Conservation (phyloP, 805 yeast genomes). For the Candida adriatica region DNA sequence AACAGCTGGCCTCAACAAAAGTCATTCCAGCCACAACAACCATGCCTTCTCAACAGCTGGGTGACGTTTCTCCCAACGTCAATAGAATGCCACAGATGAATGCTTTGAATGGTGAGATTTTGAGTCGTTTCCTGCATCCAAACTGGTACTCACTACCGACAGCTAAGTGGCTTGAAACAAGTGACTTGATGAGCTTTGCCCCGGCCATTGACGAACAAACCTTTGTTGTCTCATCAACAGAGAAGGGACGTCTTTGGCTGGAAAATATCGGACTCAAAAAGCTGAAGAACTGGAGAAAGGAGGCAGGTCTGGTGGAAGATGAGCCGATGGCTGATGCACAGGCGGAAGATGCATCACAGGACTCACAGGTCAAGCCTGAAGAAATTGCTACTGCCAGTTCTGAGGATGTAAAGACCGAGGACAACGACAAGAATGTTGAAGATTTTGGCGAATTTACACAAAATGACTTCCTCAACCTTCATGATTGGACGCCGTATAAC, state of each 20-base stretch:
- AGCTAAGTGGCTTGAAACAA: constrained; percentile 56
- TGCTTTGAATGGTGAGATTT: constrained; percentile 40
- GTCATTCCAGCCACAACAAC: constrained; percentile 47
- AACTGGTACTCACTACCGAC: constrained; percentile 60
- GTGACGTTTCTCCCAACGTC: constrained; percentile 22
- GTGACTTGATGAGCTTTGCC: constrained; percentile 49
- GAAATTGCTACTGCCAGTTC: constrained; percentile 1
- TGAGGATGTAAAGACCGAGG: background rate
- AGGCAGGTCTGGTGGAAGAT: constrained; percentile 8
- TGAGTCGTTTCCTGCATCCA: constrained; percentile 50
- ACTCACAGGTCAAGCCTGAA: background rate
- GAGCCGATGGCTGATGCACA: constrained; percentile 8
- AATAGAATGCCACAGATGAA: constrained; percentile 15
- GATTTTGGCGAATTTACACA: constrained; percentile 5
- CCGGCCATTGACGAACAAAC: constrained; percentile 58
- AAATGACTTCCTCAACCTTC: constrained; percentile 26
- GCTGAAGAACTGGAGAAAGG: constrained; percentile 18
- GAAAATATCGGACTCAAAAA: constrained; percentile 45
- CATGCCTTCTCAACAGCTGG: constrained; percentile 20
- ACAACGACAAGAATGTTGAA: constrained; percentile 8
- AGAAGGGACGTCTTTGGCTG: constrained; percentile 46
- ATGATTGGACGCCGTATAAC: constrained; percentile 44
- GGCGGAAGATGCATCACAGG: constrained; percentile 1
- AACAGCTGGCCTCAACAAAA: constrained; percentile 58
- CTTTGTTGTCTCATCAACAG: constrained; percentile 43